These are phyloP conservation scores for Biscutella laevigata DNA, from an alignment of 441 rosid species.

Conservation along the genomic window DNA sequence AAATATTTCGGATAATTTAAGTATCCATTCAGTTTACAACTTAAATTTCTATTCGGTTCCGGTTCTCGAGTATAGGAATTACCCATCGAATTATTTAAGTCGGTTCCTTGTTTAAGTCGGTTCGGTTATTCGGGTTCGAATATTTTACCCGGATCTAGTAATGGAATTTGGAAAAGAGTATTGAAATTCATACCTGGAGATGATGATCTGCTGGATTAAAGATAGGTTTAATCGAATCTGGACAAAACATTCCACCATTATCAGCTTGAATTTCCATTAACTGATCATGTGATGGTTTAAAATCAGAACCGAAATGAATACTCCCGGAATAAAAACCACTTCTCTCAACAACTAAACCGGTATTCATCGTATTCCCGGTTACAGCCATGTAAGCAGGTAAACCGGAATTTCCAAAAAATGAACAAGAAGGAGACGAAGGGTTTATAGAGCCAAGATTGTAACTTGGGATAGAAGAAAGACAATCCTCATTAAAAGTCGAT, in stretches of 20 bases:
- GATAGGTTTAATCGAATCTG: slow-evolving; percentile 36
- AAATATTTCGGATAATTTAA: too few relatives aligned
- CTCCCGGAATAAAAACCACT: slow-evolving; percentile 39
- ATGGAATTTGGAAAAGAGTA: neutral
- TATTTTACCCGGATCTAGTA: too few relatives aligned
- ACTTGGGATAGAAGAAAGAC: slow-evolving; percentile 69
- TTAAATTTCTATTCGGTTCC: too few relatives aligned
- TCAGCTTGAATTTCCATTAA: slow-evolving; percentile 58
- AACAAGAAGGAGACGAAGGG: slow-evolving; percentile 54
- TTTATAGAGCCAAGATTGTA: slow-evolving; percentile 39
- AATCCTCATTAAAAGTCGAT: slow-evolving; percentile 63
- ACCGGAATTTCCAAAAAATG: slow-evolving; percentile 33
- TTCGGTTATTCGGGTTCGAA: too few relatives aligned
- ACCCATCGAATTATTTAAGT: too few relatives aligned
- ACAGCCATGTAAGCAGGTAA: slow-evolving; percentile 38
- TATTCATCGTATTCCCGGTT: slow-evolving; percentile 29
- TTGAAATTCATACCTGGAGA: slow-evolving; percentile 26
- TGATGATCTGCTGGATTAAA: slow-evolving; percentile 51
- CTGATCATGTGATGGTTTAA: slow-evolving; percentile 26
- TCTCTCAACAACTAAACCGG: slow-evolving; percentile 40
- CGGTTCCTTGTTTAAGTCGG: too few relatives aligned
- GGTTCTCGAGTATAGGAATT: too few relatives aligned
- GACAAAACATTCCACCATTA: slow-evolving; percentile 48
- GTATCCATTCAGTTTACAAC: too few relatives aligned
- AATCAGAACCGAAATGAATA: slow-evolving; percentile 37